These are phyloP conservation scores for Phaffomyces thermotolerans DNA, from an alignment of 805 yeast genomes.

Conservation along the genomic window DNA sequence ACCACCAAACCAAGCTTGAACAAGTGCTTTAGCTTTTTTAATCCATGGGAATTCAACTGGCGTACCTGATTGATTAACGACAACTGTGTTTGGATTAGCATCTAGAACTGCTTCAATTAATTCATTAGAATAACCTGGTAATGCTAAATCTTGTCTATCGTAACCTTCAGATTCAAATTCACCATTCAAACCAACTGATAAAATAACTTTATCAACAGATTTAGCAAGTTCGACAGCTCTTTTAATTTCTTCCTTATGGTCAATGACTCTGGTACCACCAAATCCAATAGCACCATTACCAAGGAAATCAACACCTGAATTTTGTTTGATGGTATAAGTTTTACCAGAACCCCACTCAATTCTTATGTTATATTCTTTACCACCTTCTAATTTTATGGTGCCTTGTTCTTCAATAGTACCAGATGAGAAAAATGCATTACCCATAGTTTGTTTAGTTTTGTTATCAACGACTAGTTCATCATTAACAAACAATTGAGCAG, in stretches of 20 bases:
- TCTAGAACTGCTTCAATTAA: slow-evolving; percentile 37
- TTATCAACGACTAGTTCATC: slow-evolving; percentile 49
- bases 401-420: slow-evolving; percentile 48
- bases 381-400: slow-evolving; percentile 32
- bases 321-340: slow-evolving; percentile 25
- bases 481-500: slow-evolving; percentile 48
- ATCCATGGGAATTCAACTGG: slow-evolving; percentile 56
- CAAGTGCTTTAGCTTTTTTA: slow-evolving; percentile 32
- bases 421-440: slow-evolving; percentile 43
- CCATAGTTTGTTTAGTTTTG: slow-evolving; percentile 42
- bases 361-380: slow-evolving; percentile 36
- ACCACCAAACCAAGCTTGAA: slow-evolving; percentile 55
- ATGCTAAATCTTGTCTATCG: slow-evolving; percentile 43
- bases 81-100: slow-evolving; percentile 43
- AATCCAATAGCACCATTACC: slow-evolving; percentile 32
- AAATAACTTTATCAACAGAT: slow-evolving; percentile 43
- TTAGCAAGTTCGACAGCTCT: slow-evolving; percentile 44
- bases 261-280: slow-evolving; percentile 27
- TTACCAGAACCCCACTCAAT: slow-evolving; percentile 47
- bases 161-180: slow-evolving; percentile 59
- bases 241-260: slow-evolving; percentile 26
- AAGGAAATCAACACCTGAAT: slow-evolving; percentile 16
- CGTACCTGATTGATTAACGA: slow-evolving; percentile 54
- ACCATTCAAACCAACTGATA: slow-evolving; percentile 43
- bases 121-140: slow-evolving; percentile 42